Base-by-base conservation (phyloP, 495 filamentous ascomycete genomes). In the Cercophora sp. region DNA sequence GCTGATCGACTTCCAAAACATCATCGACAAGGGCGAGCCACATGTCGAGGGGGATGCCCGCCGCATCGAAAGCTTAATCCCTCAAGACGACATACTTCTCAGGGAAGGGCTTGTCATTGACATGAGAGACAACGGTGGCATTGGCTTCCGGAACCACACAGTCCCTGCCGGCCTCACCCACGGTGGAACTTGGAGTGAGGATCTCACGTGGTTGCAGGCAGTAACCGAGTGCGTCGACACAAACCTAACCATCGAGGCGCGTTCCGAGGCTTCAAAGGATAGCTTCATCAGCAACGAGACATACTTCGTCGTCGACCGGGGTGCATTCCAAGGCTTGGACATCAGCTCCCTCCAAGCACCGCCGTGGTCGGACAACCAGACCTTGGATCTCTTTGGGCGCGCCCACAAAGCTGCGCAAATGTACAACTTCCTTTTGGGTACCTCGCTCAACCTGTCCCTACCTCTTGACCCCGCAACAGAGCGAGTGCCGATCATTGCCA, bases 81-180 rank as follows among this genome's bases (percentile, higher is more conserved):
- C 27, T 0, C 10, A 13, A 18, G 4, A 18, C 8, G 27, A 23
- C 22, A 8, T 34, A 8, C 27, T 32, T 18, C 1, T 48, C 26
- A 10, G 25, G 23, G 44, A 48, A 32, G 44, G 44, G 8, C 25
- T 48, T 18, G 8, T 48, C 19, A 31, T 48, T 18, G 44, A 48
- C 27, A 35, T n/a, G 9, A 8, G 25, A 3, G 44, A 48, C 16
- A 43, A n/a, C 42, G 25, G 25, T 4, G 44, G 26, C 10, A 32
- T 48, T 8, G 44, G 44, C 1, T 48, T 48, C 44, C 25, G 44
- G 5, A 48, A 48, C 44, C 27, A 48, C 27, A 48, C 26, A 4
- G 18, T 34, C 10, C 44, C 44, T n/a, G 15, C n/a, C 2, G 44
- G 13, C 4, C 10, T 1, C 8, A 5, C 26, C 8, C 10, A 24